Conservation (phyloP, 2,329 filamentous ascomycete species). For the Orbilia ellipsospora region DNA sequence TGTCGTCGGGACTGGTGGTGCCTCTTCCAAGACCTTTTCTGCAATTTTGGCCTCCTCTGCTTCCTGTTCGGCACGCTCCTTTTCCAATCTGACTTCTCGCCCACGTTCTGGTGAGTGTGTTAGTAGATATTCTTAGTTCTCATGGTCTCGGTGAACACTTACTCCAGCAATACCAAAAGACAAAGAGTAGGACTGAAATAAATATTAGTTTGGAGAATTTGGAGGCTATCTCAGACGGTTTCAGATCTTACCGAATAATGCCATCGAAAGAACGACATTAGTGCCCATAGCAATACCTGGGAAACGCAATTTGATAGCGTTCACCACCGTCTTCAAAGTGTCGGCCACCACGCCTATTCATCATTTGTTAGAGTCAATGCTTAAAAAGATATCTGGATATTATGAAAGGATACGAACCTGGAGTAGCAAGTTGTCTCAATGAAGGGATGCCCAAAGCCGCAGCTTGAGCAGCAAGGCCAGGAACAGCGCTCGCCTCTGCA, state of each 20-base stretch:
- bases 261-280: constrained; percentile 89
- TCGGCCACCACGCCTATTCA: constrained; percentile 66
- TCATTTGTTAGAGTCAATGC: constrained; percentile 3
- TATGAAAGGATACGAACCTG: constrained; percentile 70
- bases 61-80: constrained; percentile 61
- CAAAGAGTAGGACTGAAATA: constrained; percentile 80
- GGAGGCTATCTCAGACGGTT: background rate
- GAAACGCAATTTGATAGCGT: constrained; percentile 85
- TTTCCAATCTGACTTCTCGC: constrained; percentile 81
- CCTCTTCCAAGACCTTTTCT: constrained; percentile 34
- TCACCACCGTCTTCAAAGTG: constrained; percentile 89
- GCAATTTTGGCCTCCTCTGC: constrained; percentile 27
- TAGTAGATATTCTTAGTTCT: background rate
- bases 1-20: constrained; percentile 37
- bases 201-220: constrained; percentile 8
- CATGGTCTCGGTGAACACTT: background rate
- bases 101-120: constrained; percentile 71
- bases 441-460: constrained; percentile 67
- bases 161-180: constrained; percentile 96
- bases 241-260: constrained; percentile 79
- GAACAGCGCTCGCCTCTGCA: constrained; percentile 68
- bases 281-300: constrained; percentile 85
- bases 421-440: constrained; percentile 81
- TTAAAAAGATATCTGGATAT: background rate
- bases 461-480: constrained; percentile 46